Evolutionary conservation across 306 rosid species (phyloP).

Genomic region (Albizia julibrissin): DNA sequence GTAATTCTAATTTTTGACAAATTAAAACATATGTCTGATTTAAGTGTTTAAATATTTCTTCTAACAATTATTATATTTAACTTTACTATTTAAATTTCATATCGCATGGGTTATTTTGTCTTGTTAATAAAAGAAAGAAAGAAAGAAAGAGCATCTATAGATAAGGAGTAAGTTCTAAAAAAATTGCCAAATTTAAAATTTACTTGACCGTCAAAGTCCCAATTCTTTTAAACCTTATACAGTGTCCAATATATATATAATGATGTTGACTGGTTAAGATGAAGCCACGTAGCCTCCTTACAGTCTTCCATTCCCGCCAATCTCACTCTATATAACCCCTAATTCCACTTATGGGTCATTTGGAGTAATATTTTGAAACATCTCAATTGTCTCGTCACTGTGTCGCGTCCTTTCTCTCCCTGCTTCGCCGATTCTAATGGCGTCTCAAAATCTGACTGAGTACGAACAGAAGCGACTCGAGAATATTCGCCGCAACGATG

Average conservation of each 20-base stretch:
- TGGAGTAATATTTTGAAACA: not conserved
- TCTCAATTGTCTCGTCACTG: not conserved
- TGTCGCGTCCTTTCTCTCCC: not conserved
- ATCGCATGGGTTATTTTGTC: too few species aligned
- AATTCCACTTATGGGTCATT: rapidly evolving
- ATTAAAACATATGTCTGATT: too few species aligned
- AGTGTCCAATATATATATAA: not conserved
- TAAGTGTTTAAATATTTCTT: too few species aligned
- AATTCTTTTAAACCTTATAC: not conserved
- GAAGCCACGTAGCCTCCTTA: not conserved
- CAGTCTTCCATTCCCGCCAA: conserved; percentile 29
- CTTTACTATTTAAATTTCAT: too few species aligned
- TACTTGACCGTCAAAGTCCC: too few species aligned
- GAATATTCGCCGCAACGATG: conserved; percentile 87
- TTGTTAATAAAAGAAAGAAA: too few species aligned
- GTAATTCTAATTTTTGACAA: too few species aligned
- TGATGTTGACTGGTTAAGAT: not conserved
- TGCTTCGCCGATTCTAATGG: conserved; percentile 43
- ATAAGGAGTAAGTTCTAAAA: not conserved
- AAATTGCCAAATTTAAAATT: not conserved
- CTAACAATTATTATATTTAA: too few species aligned
- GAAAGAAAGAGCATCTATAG: not conserved
- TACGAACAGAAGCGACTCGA: conserved; percentile 87
- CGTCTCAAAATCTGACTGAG: conserved; percentile 54
- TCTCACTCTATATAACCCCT: not conserved